Evolutionary conservation across 441 rosid species (phyloP), one percentile per base, ranked within the genome.

Genomic region (Gossypium gossypioides): DNA sequence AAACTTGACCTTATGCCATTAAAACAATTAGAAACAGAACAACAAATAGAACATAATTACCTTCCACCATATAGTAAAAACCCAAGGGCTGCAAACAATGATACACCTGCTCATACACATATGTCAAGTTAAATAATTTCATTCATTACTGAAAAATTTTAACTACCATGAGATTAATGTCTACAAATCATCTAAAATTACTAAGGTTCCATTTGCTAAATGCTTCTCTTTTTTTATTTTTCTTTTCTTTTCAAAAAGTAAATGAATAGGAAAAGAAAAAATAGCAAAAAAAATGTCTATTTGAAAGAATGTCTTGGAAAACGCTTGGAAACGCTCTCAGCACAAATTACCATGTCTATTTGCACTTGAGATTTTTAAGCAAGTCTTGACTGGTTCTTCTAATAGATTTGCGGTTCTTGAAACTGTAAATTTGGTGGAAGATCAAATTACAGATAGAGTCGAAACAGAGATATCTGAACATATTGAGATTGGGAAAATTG

Each of bases 51-150:
- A 54, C 2, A 40, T 16, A 58, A 65, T 78, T 86, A 92, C 98
- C 98, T 91, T 85, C 98, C 98, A 56, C 98, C 98, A 63, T 89
- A 92, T 32, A 92, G 89, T 76, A 92, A 81, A 78, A 92, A 92
- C 19, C 93, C 98, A 60, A 92, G 85, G 69, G 98, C 93, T 1
- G 97, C 92, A 44, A 89, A 83, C 79, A 93, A 81, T 48, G 97
- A 93, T 50, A 87, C 90, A 52, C 89, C 98, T 92, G 87, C 79
- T 64, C 68, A 71, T 52, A 46, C 1, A 78, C 15, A 64, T 56
- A n/a, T 37, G 42, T 37, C 42, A 46, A 9, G 10, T 50, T 0
- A 42, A 69, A 76, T 71, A 67, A 55, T 67, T 59, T 21, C 19
- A 76, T 73, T 67, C 68, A 24, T 65, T 13, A 34, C 21, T 52